These are phyloP conservation scores for Kodamaea sp. DNA, from an alignment of 1,139 yeast species.

Conservation along the genomic window DNA sequence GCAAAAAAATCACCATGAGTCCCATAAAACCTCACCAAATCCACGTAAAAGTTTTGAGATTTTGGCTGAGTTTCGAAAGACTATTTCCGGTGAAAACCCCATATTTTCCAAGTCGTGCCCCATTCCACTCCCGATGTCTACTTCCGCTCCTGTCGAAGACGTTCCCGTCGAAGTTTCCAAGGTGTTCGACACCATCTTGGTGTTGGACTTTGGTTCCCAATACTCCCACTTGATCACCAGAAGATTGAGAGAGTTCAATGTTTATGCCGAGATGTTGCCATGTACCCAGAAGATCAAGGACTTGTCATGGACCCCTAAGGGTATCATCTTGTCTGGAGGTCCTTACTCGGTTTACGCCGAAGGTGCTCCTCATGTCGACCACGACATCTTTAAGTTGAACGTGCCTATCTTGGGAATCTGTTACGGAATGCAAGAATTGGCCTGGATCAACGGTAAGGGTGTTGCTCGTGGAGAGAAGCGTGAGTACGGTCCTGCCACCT, in stretches of 20 bases:
- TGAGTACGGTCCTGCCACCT: constrained; percentile 96
- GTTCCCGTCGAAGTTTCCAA: constrained; percentile 66
- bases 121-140: neutral
- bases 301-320: constrained; percentile 92
- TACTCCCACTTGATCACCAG: constrained; percentile 96
- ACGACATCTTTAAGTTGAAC: constrained; percentile 80
- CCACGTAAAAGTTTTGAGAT: neutral
- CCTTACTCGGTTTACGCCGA: constrained; percentile 96
- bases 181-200: constrained; percentile 94
- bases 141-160: constrained; percentile 19
- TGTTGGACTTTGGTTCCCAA: constrained; percentile 97
- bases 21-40: constrained; percentile 5
- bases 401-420: constrained; percentile 98
- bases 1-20: constrained; percentile 6
- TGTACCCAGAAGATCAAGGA: constrained; percentile 96
- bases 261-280: constrained; percentile 98
- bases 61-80: constrained; percentile 1
- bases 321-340: constrained; percentile 94
- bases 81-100: constrained; percentile 2
- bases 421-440: constrained; percentile 98
- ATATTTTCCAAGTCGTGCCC: neutral
- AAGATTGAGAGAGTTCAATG: constrained; percentile 96
- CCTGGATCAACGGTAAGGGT: constrained; percentile 96
- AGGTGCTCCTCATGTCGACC: constrained; percentile 98
- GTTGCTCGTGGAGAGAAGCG: constrained; percentile 97